Evolutionary conservation across 768 basidiomycete genomes (phyloP).

Genomic region (Russula olivacea): DNA sequence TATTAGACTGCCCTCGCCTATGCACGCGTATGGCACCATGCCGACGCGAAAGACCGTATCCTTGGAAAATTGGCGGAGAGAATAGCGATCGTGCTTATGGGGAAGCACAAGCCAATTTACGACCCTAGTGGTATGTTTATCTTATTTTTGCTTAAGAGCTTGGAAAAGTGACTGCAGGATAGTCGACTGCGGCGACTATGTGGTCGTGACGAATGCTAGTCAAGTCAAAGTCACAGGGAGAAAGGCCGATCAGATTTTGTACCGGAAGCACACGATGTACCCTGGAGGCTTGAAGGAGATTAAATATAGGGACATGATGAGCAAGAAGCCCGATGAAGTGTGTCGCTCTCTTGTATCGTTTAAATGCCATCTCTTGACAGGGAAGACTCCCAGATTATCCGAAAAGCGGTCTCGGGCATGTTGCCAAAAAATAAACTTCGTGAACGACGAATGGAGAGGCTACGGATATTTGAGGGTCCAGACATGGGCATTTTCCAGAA

Average conservation of each 20-base stretch:
- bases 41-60: slow-evolving; percentile 84
- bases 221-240: slow-evolving; percentile 82
- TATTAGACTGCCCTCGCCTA: slow-evolving; percentile 88
- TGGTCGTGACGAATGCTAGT: slow-evolving; percentile 86
- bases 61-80: slow-evolving; percentile 91
- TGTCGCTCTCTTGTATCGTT: slow-evolving; percentile 28
- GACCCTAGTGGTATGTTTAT: slow-evolving; percentile 71
- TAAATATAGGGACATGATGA: slow-evolving; percentile 78
- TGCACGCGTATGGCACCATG: slow-evolving; percentile 94
- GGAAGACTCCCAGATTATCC: slow-evolving; percentile 64
- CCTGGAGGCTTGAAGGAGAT: slow-evolving; percentile 93
- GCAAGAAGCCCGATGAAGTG: slow-evolving; percentile 84
- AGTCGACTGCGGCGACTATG: slow-evolving; percentile 99
- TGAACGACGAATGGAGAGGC: slow-evolving; percentile 76
- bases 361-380: slow-evolving; percentile 5
- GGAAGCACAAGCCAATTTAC: slow-evolving; percentile 97
- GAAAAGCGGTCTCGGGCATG: slow-evolving; percentile 96
- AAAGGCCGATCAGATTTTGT: slow-evolving; percentile 83
- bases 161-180: slow-evolving; percentile 1
- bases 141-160: neutral
- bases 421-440: slow-evolving; percentile 96
- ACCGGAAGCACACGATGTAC: slow-evolving; percentile 86
- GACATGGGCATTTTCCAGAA: slow-evolving; percentile 70
- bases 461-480: slow-evolving; percentile 80
- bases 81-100: slow-evolving; percentile 95